phyloP scores from a whole-genome alignment of 164 flowering plant species.

The Macadamia integrifolia region DNA sequence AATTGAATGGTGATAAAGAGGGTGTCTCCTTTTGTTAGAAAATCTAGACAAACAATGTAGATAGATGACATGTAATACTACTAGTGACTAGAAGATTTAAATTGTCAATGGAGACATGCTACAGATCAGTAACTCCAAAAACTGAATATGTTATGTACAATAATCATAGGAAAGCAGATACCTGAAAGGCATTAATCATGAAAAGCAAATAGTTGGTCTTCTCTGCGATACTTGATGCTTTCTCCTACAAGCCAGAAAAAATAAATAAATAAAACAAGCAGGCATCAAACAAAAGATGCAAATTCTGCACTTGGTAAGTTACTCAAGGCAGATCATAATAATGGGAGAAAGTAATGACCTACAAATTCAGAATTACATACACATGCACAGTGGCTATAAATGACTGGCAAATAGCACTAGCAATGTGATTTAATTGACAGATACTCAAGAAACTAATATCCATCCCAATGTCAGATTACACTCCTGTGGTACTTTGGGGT shows the following conservation, averaged over 20 bases:
- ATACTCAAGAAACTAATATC: no score
- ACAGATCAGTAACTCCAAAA: neutral
- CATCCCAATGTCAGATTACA: no score
- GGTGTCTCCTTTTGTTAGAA: no score
- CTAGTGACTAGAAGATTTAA: neutral
- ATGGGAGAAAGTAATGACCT: neutral
- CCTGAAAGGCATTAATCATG: slow-evolving; percentile 99
- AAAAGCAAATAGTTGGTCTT: slow-evolving; percentile 95
- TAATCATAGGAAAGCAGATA: slow-evolving; percentile 14
- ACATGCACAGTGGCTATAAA: neutral
- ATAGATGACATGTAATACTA: no score
- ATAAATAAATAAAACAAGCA: neutral
- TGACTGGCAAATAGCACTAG: neutral
- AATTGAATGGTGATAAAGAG: no score
- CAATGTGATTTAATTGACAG: neutral
- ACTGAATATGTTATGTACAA: neutral
- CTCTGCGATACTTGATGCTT: slow-evolving; percentile 65
- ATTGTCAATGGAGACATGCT: neutral
- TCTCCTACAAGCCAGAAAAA: slow-evolving; percentile 40
- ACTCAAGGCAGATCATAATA: neutral
- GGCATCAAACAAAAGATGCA: neutral
- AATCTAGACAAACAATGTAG: no score
- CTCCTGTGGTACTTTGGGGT: no score
- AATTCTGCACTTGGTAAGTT: neutral
- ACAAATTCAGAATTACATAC: neutral